Evolutionary conservation across 1,139 yeast species (phyloP), one percentile per base, ranked within the genome.

Genomic region (Scheffersomyces parashehatae): DNA sequence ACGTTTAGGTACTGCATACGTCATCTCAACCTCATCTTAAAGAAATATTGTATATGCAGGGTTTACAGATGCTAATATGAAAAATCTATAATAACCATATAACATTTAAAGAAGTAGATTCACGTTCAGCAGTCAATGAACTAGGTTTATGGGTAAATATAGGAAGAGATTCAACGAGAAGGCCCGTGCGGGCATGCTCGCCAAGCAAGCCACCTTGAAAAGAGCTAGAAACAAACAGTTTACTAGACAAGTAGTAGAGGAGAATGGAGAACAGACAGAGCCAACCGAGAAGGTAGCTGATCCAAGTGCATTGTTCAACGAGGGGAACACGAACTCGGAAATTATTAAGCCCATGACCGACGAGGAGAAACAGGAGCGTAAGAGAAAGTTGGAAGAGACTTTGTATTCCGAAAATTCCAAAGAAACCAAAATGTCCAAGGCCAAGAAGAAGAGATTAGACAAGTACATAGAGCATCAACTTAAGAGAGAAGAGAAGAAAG

Each of bases 391-490:
- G 37, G 80, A 79, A 43, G 83, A 83, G 43, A 67, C 78, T 29
- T 67, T 89, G 24, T 70, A 79, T 43, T 52, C 70, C 15, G 76
- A 76, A 43, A 83, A 86, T 31, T 68, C 75, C 44, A 79, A 78
- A 46, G 85, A 83, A 47, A 68, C 85, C 14, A 89, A 89, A 58
- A 65, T 88, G 43, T 82, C 95, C 0, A 70, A 81, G 41, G 77
- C 85, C 37, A 93, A 91, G 65, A 81, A 80, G 65, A 93, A 93
- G 67, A 66, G 93, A 49, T 63, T 85, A 41, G 91, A 85, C 50
- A 85, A 85, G 60, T 85, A 84, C 57, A 83, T 85, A 30, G 97
- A 90, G 49, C 95, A 87, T 65, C 98, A 93, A 64, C 64, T 93
- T 51, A 86, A 87, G 54, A 77, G 96, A 60, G 96, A 91, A 61